phyloP scores from a whole-genome alignment of 2,329 filamentous ascomycete species.

The Ceratocystis eucalypticola region DNA sequence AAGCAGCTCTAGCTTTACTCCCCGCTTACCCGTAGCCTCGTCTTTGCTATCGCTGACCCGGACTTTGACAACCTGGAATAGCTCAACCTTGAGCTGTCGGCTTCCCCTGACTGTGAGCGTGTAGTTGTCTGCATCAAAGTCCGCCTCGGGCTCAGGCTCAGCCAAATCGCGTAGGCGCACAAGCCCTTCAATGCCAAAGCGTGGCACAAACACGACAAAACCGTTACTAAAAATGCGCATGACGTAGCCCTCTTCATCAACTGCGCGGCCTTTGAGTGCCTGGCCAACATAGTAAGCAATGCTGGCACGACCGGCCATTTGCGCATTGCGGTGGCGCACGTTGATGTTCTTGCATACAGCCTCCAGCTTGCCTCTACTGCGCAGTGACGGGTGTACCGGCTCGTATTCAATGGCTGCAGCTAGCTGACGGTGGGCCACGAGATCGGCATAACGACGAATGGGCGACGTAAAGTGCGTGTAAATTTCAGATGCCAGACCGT shows the following conservation, averaged over 20 bases:
- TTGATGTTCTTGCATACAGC: constrained; percentile 98
- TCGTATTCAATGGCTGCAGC: constrained; percentile 93
- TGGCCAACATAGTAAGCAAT: constrained; percentile 98
- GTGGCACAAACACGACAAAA: constrained; percentile 87
- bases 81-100: constrained; percentile 49
- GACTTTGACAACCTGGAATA: constrained; percentile 87
- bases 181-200: constrained; percentile 88
- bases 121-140: constrained; percentile 79
- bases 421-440: constrained; percentile 85
- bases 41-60: constrained; percentile 87
- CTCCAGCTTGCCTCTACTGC: constrained; percentile 73
- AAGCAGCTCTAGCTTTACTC: constrained; percentile 62
- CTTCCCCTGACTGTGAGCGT: constrained; percentile 49
- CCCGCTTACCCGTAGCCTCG: constrained; percentile 89
- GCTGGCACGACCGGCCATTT: constrained; percentile 83
- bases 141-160: constrained; percentile 61
- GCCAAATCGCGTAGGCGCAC: constrained; percentile 70
- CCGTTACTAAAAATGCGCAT: constrained; percentile 98
- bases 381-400: constrained; percentile 64
- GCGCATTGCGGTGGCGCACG: constrained; percentile 88
- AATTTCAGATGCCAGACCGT: constrained; percentile 88
- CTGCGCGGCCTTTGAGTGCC: constrained; percentile 51
- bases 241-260: constrained; percentile 80
- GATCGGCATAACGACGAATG: constrained; percentile 93
- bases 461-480: constrained; percentile 98